Evolutionary conservation across 225 moss, liverwort and hornwort species (phyloP).

Genomic region (Neckera pumila): DNA sequence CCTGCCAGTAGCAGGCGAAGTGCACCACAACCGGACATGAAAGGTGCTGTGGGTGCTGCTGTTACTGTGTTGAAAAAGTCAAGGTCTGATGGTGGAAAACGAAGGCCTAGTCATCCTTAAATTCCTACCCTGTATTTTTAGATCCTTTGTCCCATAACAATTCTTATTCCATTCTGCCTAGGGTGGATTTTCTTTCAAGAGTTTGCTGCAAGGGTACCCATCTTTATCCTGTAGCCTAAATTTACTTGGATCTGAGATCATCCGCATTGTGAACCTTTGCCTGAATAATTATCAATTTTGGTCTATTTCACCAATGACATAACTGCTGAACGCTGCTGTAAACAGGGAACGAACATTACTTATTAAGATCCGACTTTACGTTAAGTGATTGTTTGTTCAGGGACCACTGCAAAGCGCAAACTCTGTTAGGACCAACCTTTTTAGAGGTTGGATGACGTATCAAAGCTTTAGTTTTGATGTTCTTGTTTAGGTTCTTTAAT

Average conservation of each 20-base stretch:
- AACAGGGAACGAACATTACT: neutral
- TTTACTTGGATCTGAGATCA: neutral
- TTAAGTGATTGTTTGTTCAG: neutral
- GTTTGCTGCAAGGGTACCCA: neutral
- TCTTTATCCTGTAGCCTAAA: neutral
- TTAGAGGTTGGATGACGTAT: neutral
- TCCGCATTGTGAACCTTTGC: neutral
- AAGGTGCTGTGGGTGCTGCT: constrained; percentile 6
- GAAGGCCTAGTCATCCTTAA: constrained; percentile 52
- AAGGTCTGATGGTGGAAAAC: constrained; percentile 53
- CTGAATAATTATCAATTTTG: neutral
- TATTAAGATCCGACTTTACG: neutral
- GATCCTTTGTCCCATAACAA: constrained; percentile 19
- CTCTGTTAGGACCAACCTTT: neutral
- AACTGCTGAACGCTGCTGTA: neutral
- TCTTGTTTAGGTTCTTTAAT: neutral
- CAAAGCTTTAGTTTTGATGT: neutral
- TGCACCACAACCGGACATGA: constrained; percentile 27
- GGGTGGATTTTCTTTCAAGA: constrained; percentile 12
- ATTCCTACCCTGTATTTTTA: constrained; percentile 26
- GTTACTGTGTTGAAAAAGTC: constrained; percentile 52
- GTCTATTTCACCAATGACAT: neutral
- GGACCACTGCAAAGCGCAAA: too few species aligned
- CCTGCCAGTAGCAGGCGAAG: constrained; percentile 37
- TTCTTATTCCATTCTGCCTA: constrained; percentile 26